Base-by-base conservation (phyloP, 179 eudicot species). In the Spergularia azorica region DNA sequence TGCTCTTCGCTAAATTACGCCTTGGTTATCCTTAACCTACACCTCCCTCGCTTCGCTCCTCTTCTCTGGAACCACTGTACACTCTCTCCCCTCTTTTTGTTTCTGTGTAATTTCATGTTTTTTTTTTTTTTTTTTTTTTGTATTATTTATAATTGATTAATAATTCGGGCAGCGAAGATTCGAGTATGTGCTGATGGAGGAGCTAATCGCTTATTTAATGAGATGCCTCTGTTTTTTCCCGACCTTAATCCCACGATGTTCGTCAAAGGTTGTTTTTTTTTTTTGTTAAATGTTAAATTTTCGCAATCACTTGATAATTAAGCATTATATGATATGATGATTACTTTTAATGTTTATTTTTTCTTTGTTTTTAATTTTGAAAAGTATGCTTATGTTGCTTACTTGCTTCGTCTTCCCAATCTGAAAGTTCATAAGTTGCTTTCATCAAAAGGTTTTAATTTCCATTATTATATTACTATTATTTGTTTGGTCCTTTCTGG, bases 141-240 rank as follows among this genome's bases (percentile, higher is more conserved):
- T 5, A 26, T 21, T 63, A 5, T 41, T 16, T 59, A 9, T 18
- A 67, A 59, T 75, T 87, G 32, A 57, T 72, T 60, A 84, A 79
- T 89, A 81, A 9, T 21, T 39, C 1, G 89, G 84, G 83, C 97
- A 95, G 97, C 97, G 82, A 81, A 77, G 52, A 67, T 89, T 75
- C 90, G 89, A 88, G 48, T 95, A 4, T 95, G 93, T 78, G 97
- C 97, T 0, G 98, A 95, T 72, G 97, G 98, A 59, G 98, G 98
- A 65, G 98, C 97, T 0, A 95, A 95, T 81, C 90, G 97, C 11
- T 55, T 93, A 75, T 89, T 64, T 50, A 97, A 95, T 77, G 93
- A 89, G 61, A 74, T 95, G 84, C 97, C 97, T 55, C 79, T 38
- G 21, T 83, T 91, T 36, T 91, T 90, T 14, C 92, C 95, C 32